phyloP scores from a whole-genome alignment of 169 alveolate genomes.

The Theileria luwenshuni region DNA sequence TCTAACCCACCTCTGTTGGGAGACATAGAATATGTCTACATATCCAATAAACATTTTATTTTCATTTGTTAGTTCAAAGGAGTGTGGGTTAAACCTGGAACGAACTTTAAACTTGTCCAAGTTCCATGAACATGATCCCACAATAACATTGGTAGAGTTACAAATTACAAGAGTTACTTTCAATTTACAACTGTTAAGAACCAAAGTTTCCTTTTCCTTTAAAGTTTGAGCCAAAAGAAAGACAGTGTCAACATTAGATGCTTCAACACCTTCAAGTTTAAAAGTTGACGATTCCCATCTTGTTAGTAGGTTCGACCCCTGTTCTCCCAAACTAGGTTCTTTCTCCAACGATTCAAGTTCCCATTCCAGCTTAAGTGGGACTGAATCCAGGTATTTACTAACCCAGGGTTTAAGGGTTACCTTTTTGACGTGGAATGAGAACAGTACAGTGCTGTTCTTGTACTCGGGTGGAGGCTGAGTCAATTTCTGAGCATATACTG shows the following conservation, averaged over 20 bases:
- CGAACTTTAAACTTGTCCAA: constrained; percentile 17
- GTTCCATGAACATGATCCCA: constrained; percentile 13
- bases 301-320: background rate
- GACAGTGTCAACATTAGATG: constrained; percentile 35
- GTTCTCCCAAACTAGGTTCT: background rate
- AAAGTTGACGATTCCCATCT: constrained; percentile 2
- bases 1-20: constrained; percentile 64
- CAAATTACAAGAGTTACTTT: constrained; percentile 7
- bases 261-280: constrained; percentile 6
- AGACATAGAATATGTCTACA: constrained; percentile 49
- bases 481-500: background rate
- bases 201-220: background rate
- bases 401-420: constrained; percentile 15
- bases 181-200: constrained; percentile 4
- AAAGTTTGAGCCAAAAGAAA: constrained; percentile 30
- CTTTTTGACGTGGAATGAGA: constrained; percentile 44
- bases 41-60: constrained; percentile 18
- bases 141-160: constrained; percentile 1
- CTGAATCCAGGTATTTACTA: background rate
- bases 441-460: constrained; percentile 20
- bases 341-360: background rate
- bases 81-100: constrained; percentile 10
- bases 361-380: constrained; percentile 24
- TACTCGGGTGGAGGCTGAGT: background rate
- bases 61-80: constrained; percentile 21